Conservation (phyloP, 495 filamentous ascomycete genomes). For the Beverwykella pulmonaria region DNA sequence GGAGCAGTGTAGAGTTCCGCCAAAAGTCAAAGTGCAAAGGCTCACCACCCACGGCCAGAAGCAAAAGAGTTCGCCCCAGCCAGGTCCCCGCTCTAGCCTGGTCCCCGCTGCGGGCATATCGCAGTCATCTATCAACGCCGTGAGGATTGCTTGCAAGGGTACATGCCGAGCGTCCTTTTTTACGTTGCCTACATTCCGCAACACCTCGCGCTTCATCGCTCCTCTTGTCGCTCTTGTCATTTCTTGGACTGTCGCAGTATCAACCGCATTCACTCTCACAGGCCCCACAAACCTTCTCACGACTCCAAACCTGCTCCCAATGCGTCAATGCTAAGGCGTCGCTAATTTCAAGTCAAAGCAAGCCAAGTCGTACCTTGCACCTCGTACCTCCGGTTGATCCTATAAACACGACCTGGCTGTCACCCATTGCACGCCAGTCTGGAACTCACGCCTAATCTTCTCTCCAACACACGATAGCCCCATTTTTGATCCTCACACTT, state of each 20-base stretch:
- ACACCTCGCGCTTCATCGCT: constrained; percentile 32
- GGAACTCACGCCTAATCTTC: constrained; percentile 16
- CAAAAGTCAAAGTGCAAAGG: no score
- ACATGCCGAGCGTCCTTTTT: background rate
- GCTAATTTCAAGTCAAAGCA: background rate
- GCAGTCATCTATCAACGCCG: background rate
- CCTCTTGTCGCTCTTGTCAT: background rate
- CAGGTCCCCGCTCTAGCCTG: background rate
- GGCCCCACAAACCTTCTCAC: constrained; percentile 3
- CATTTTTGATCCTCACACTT: background rate
- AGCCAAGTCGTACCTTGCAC: background rate
- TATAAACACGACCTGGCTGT: constrained; percentile 12
- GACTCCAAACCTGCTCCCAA: background rate
- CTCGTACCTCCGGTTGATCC: background rate
- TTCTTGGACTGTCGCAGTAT: constrained; percentile 17
- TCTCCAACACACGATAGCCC: background rate
- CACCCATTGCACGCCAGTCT: constrained; percentile 11
- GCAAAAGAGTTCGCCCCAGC: background rate
- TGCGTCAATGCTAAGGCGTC: constrained; percentile 24
- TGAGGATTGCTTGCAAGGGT: background rate
- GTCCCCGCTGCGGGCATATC: background rate
- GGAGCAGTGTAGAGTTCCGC: no score
- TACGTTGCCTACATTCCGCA: constrained; percentile 9
- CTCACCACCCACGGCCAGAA: background rate
- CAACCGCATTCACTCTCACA: constrained; percentile 19